Percentiles rank a stretch among this genome's conserved stretches.
These are phyloP conservation scores for Nemania serpens DNA, from an alignment of 2,329 filamentous ascomycete genomes.

Conservation along the genomic window DNA sequence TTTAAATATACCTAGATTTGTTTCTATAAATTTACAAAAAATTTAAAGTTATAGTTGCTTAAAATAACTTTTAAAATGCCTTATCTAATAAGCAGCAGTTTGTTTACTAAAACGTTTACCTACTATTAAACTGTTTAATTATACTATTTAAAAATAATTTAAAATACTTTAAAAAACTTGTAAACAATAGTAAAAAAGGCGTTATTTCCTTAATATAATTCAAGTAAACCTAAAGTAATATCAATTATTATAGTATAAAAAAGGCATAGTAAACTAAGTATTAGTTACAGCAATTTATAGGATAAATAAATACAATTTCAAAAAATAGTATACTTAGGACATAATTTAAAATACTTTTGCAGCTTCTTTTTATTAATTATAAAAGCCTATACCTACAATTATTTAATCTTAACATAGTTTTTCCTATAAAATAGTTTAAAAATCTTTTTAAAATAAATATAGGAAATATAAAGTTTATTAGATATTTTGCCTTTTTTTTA, in stretches of 20 bases:
- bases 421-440: conserved; percentile 11
- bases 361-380: conserved; percentile 6
- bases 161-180: neutral
- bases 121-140: neutral
- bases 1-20: no score
- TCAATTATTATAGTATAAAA: neutral
- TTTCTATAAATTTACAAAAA: no score
- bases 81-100: no score
- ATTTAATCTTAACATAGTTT: neutral
- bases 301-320: neutral
- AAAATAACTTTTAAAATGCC: no score
- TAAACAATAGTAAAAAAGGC: neutral
- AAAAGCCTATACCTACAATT: neutral
- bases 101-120: no score
- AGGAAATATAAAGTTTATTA: conserved; percentile 1
- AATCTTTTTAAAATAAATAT: neutral
- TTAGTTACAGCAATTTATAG: neutral
- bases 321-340: neutral
- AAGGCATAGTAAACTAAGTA: neutral
- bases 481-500: conserved; percentile 8
- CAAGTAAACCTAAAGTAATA: neutral
- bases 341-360: neutral
- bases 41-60: no score
- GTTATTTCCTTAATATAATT: neutral
- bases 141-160: neutral